Base-by-base conservation (phyloP, 2,329 filamentous ascomycete species). In the Biscogniauxia marginata region DNA sequence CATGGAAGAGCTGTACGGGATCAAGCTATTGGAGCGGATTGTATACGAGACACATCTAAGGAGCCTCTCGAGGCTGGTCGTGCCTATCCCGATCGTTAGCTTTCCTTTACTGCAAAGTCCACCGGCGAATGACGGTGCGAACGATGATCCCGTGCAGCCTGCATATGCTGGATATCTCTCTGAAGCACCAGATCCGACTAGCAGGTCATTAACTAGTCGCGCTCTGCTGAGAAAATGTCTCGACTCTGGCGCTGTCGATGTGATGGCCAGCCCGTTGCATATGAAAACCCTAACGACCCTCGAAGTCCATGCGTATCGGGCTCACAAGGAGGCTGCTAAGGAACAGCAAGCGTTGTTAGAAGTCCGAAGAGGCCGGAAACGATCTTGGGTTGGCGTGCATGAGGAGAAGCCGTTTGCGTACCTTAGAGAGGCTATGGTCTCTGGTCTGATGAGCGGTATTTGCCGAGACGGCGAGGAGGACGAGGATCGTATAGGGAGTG, bases 381-480 rank as follows among this genome's bases (percentile, higher is more conserved):
- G 91, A 52, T 96, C 93, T 0, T 96, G 93, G 93, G 91, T 96
- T 45, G 92, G 93, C 22, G 83, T 96, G 9, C 85, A 90, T 67
- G 90, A 93, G 63, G 84, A 91, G 65, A 89, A 93, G 70, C 91
- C 92, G 1, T 96, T 92, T 75, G 87, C 91, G 16, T 96, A 96
- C 74, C 76, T 97, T 53, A 83, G 93, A 58, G 93, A 97, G 75
- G 90, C 90, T 50, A 96, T 97, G 91, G 93, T 97, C 4, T 95
- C 91, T 1, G 87, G 87, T 55, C 80, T 97, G 55, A 95, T 96
- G 90, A 88, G 87, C 67, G 86, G 90, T 39, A 96, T 96, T 53
- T 96, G 93, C 73, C 89, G 88, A 61, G 84, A 81, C 44, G 76
- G 75, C 76, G 69, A 85, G 80, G 76, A 86, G 75, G 68, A 79